Evolutionary conservation across 129 eudicot genomes (phyloP).

Genomic region (Tanacetum coccineum): DNA sequence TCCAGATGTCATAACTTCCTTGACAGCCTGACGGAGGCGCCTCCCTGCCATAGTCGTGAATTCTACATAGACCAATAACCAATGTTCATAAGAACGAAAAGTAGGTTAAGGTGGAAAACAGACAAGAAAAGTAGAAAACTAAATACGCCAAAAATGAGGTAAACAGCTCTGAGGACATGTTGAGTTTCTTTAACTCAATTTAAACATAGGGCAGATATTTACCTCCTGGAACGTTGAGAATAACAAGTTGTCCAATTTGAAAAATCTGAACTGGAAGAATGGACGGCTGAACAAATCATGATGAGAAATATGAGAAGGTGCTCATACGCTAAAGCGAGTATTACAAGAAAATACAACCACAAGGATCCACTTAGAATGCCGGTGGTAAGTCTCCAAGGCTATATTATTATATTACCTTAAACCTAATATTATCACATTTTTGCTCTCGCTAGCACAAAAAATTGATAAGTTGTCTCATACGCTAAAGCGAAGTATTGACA

Average conservation of each 20-base stretch:
- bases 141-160: background rate
- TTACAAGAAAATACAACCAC: background rate
- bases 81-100: background rate
- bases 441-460: background rate
- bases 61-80: slow-evolving; percentile 28
- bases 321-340: slow-evolving; percentile 13
- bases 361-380: background rate
- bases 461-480: background rate
- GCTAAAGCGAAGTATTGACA: too few species aligned
- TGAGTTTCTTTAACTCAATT: too few species aligned
- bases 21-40: slow-evolving; percentile 56
- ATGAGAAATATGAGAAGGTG: background rate
- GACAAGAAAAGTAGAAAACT: background rate
- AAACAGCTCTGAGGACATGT: too few species aligned
- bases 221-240: slow-evolving; percentile 67
- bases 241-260: slow-evolving; percentile 53
- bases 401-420: background rate
- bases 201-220: background rate
- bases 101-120: background rate
- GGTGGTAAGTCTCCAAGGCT: background rate
- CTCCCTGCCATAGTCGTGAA: slow-evolving; percentile 70
- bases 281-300: slow-evolving; percentile 44
- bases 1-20: slow-evolving; percentile 33
- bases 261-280: slow-evolving; percentile 55
- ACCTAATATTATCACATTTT: background rate